These are phyloP conservation scores for Austroboletus niveus DNA, from an alignment of 1,284 basidiomycete genomes.

Conservation along the genomic window DNA sequence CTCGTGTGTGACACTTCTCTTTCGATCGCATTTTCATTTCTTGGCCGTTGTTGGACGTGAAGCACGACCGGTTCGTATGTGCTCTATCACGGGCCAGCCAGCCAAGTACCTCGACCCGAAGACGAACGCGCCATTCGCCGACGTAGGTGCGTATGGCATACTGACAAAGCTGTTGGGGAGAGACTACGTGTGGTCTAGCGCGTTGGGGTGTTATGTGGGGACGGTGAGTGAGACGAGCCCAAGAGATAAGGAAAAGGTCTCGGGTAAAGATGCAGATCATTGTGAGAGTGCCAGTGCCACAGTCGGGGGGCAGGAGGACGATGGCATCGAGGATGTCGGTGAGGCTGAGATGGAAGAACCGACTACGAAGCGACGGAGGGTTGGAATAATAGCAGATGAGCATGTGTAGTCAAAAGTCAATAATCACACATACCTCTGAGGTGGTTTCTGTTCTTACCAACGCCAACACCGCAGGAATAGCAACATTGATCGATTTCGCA, in stretches of 20 bases:
- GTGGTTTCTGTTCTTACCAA: too few relatives aligned
- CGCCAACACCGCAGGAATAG: too few relatives aligned
- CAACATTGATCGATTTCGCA: too few relatives aligned
- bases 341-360: constrained; percentile 8
- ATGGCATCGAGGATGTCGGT: neutral
- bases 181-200: constrained; percentile 62
- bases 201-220: constrained; percentile 53
- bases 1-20: neutral
- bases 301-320: neutral
- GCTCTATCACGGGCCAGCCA: constrained; percentile 61
- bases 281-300: neutral
- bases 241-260: neutral
- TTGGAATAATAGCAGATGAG: neutral
- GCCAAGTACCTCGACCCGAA: constrained; percentile 75
- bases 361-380: constrained; percentile 13
- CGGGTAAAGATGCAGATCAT: neutral
- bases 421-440: too few relatives aligned
- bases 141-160: constrained; percentile 60
- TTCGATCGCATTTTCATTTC: constrained; percentile 1
- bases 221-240: neutral
- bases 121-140: constrained; percentile 75
- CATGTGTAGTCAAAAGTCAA: too few relatives aligned
- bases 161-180: constrained; percentile 60
- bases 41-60: constrained; percentile 1
- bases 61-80: constrained; percentile 63